Conservation (phyloP, 805 yeast genomes). For the Kluyveromyces lactis region DNA sequence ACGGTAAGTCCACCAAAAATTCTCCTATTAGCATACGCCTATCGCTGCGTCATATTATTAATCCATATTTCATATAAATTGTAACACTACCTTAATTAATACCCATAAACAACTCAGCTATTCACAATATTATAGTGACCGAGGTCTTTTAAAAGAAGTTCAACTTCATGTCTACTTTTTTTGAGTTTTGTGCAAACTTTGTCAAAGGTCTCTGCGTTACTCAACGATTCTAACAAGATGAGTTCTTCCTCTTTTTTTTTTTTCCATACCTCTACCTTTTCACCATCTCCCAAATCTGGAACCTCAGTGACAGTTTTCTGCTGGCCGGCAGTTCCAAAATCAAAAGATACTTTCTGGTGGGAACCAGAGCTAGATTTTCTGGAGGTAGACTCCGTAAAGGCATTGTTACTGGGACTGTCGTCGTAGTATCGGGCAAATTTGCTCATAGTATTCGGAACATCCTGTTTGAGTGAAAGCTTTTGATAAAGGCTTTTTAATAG, state of each 20-base stretch:
- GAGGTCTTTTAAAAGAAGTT: conserved; percentile 36
- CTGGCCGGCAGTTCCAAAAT: conserved; percentile 11
- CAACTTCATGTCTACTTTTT: conserved; percentile 47
- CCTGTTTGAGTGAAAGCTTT: conserved; percentile 15
- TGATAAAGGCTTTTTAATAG: conserved; percentile 22
- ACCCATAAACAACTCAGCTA: conserved; percentile 15
- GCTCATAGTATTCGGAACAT: not conserved
- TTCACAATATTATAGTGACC: conserved; percentile 45
- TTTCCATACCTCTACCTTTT: conserved; percentile 26
- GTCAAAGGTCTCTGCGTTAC: conserved; percentile 50
- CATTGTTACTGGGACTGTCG: not conserved
- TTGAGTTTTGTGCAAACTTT: conserved; percentile 63
- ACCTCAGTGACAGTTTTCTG: conserved; percentile 5
- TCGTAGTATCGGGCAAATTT: not conserved
- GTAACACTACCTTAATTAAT: not conserved
- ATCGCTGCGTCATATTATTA: not conserved
- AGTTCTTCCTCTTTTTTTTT: conserved; percentile 11
- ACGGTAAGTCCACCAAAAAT: not conserved
- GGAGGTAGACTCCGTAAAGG: not conserved
- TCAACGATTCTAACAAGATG: conserved; percentile 36
- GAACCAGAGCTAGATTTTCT: conserved; percentile 2
- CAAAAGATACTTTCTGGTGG: conserved; percentile 19
- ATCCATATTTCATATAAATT: not conserved
- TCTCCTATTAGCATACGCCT: conserved; percentile 29
- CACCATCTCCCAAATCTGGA: conserved; percentile 8